A percentile compares a stretch with the other conserved stretches of the same genome.
Evolutionary conservation across 768 basidiomycete species (phyloP).

Genomic region (Podaxis sp.): DNA sequence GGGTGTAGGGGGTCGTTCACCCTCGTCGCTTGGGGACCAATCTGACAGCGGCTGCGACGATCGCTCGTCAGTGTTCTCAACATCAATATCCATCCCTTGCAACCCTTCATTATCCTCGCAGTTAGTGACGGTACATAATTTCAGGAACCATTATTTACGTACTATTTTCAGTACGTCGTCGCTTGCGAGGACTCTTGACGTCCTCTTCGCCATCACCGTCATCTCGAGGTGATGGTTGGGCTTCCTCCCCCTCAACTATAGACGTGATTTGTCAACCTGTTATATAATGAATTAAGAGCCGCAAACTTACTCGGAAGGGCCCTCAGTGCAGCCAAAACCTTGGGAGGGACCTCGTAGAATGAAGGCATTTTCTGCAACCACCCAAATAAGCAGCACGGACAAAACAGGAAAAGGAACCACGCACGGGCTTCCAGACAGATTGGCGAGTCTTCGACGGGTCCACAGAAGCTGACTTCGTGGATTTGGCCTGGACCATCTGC

Average conservation of each 20-base stretch:
- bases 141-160: background rate
- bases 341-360: background rate
- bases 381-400: background rate
- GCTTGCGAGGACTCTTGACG: background rate
- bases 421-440: slow-evolving; percentile 2
- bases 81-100: background rate
- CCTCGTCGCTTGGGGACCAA: slow-evolving; percentile 2
- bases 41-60: slow-evolving; percentile 12
- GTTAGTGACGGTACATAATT: background rate
- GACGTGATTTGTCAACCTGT: background rate
- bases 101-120: background rate
- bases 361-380: background rate
- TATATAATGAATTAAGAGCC: background rate
- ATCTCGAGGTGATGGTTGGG: background rate
- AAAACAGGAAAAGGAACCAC: background rate
- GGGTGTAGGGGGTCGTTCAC: background rate
- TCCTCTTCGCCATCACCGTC: background rate
- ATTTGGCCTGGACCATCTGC: background rate
- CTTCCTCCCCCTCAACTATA: slow-evolving; percentile 7
- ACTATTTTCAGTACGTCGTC: slow-evolving; percentile 3
- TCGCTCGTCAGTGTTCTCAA: background rate
- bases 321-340: background rate
- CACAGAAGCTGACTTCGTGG: background rate
- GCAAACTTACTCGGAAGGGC: slow-evolving; percentile 5
- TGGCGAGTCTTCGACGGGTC: background rate